Evolutionary conservation across 2,329 filamentous ascomycete species (phyloP), one percentile per base, ranked within the genome.

Genomic region (Diaporthe citriasiana): DNA sequence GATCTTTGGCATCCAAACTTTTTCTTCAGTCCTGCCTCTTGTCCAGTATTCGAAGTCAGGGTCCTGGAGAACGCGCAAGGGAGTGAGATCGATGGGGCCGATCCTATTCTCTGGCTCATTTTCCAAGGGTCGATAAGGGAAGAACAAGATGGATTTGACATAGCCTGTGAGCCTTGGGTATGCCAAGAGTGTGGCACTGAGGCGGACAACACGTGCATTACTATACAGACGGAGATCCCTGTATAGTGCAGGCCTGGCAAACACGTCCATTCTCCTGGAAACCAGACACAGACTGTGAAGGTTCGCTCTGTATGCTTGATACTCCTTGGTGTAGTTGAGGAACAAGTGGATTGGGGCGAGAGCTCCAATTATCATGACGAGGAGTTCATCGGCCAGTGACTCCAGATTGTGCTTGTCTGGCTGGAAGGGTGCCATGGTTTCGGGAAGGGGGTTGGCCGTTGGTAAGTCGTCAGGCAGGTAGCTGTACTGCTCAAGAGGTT

Each of bases 261-360:
- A 3, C 7, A 5, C 25, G 4, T 19, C 38, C 6, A 60, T 45
- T 4, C n/a, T 45, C 38, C 19, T 45, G 25, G 57, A 60, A 30
- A 60, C 57, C 3, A 60, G 15, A 19, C 57, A 60, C 13, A 60
- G 40, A 2, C 17, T 60, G 15, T 3, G 38, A 17, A 60, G 38
- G 5, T 0, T 13, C 2, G 17, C 9, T 3, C 15, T 19, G 38
- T 27, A 9, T 6, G 3, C 8, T 5, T 3, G 25, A 3, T 45
- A 25, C 10, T 17, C 12, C 9, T 27, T 12, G 38, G 10, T 7
- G 22, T 38, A 19, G 17, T 27, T 3, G 22, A 60, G 0, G 10
- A 17, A 7, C 7, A 17, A 17, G 8, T 19, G 17, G 35, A 5
- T 7, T 27, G 56, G 8, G 7, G 3, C 25, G 3, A 45, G 38